Percentiles rank a stretch among this genome's conserved stretches.
These are phyloP conservation scores for Fusarium newnesense DNA, from an alignment of 2,329 filamentous ascomycete species.

Conservation along the genomic window DNA sequence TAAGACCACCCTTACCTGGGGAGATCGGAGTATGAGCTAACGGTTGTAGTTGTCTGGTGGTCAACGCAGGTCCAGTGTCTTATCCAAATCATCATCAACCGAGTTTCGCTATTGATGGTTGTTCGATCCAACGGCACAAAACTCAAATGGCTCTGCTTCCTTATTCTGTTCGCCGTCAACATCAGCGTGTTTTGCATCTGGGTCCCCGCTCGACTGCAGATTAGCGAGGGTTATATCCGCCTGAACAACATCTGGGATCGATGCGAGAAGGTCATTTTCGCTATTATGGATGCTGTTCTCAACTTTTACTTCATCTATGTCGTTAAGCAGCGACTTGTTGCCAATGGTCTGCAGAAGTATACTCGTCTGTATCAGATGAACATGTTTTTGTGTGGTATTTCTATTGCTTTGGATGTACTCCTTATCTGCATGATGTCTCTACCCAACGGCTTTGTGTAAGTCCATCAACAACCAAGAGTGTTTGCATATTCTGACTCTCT, in stretches of 20 bases:
- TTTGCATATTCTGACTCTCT: neutral
- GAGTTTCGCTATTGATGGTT: slow-evolving; percentile 57
- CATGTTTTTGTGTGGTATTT: slow-evolving; percentile 43
- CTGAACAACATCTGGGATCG: slow-evolving; percentile 63
- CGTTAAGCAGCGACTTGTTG: slow-evolving; percentile 57
- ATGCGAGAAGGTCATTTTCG: slow-evolving; percentile 60
- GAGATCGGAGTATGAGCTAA: neutral
- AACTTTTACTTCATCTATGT: slow-evolving; percentile 59
- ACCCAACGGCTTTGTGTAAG: slow-evolving; percentile 44
- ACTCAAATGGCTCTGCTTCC: slow-evolving; percentile 58
- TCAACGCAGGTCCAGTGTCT: slow-evolving; percentile 54
- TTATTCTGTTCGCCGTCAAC: slow-evolving; percentile 56
- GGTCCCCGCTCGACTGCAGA: slow-evolving; percentile 59
- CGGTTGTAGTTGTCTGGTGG: slow-evolving; percentile 43
- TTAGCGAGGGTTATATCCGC: slow-evolving; percentile 50
- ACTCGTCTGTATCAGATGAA: slow-evolving; percentile 55
- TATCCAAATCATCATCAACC: slow-evolving; percentile 64
- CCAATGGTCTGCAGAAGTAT: slow-evolving; percentile 61
- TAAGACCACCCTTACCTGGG: slow-evolving; percentile 16
- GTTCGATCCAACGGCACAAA: slow-evolving; percentile 47
- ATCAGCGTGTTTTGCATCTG: slow-evolving; percentile 62
- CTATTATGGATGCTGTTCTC: slow-evolving; percentile 57
- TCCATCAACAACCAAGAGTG: neutral
- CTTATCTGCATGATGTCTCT: slow-evolving; percentile 45
- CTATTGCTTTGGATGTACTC: slow-evolving; percentile 44